phyloP scores from a whole-genome alignment of 2,329 filamentous ascomycete species.

The Alternaria viburni region DNA sequence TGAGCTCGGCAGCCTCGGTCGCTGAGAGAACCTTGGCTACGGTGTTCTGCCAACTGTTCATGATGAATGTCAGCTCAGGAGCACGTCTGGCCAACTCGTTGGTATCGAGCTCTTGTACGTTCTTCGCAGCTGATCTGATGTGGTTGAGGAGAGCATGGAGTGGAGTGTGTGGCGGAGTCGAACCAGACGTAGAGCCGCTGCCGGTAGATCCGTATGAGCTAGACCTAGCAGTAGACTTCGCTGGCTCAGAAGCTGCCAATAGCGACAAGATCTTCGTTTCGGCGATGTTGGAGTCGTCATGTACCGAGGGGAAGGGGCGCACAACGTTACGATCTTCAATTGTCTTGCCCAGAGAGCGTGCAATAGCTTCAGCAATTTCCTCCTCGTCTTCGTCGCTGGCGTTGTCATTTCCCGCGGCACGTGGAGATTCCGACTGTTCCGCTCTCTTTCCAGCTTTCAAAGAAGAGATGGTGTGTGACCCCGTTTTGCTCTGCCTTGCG shows the following conservation, averaged over 20 bases:
- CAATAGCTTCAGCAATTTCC: conserved; percentile 8
- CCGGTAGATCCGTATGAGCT: conserved; percentile 1
- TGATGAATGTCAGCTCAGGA: neutral
- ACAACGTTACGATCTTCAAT: neutral
- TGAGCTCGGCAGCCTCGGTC: neutral
- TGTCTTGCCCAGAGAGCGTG: conserved; percentile 3
- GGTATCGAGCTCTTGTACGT: neutral
- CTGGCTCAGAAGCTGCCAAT: neutral
- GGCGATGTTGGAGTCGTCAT: neutral
- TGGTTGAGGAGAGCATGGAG: neutral
- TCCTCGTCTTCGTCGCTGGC: neutral
- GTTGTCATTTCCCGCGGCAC: neutral
- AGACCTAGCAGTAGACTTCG: neutral
- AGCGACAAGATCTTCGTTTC: conserved; percentile 1
- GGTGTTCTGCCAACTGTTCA: neutral
- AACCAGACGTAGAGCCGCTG: neutral
- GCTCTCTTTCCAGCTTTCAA: neutral
- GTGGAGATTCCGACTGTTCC: neutral
- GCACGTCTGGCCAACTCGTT: neutral
- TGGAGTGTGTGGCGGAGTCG: neutral
- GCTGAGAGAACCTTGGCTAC: neutral
- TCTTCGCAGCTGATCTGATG: neutral
- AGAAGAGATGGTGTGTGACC: neutral
- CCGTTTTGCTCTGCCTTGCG: neutral
- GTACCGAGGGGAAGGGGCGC: neutral